Percentiles rank a stretch among this genome's conserved stretches.
Conservation (phyloP, 208 protist species). For the Herpetomonas samuelpessoai region DNA sequence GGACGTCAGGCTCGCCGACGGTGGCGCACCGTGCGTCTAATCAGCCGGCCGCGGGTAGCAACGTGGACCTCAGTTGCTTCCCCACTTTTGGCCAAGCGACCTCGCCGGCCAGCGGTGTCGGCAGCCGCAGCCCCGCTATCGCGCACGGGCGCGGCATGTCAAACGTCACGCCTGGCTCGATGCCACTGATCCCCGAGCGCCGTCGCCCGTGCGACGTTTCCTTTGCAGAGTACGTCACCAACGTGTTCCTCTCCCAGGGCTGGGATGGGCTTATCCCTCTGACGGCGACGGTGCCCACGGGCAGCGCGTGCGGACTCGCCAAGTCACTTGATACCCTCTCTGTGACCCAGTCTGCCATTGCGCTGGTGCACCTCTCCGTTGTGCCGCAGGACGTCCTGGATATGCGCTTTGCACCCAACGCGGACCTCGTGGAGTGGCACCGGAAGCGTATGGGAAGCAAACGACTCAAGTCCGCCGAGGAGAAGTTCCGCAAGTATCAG, state of each 20-base stretch:
- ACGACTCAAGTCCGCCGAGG: slow-evolving; percentile 15
- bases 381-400: slow-evolving; percentile 61
- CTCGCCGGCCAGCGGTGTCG: too few relatives aligned
- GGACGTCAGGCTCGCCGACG: too few relatives aligned
- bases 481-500: slow-evolving; percentile 25
- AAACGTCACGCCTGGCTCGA: not conserved
- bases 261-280: slow-evolving; percentile 58
- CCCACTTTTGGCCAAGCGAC: too few relatives aligned
- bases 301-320: slow-evolving; percentile 83
- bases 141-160: not conserved
- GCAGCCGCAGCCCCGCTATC: not conserved
- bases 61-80: too few relatives aligned
- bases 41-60: not conserved
- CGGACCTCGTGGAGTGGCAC: slow-evolving; percentile 31
- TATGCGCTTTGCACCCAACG: slow-evolving; percentile 48
- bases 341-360: slow-evolving; percentile 38
- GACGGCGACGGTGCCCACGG: slow-evolving; percentile 71
- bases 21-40: too few relatives aligned
- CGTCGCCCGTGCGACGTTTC: not conserved
- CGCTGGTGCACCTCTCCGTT: slow-evolving; percentile 66
- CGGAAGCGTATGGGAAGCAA: slow-evolving; percentile 7
- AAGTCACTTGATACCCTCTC: slow-evolving; percentile 64
- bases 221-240: slow-evolving; percentile 5
- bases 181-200: not conserved
- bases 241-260: slow-evolving; percentile 14